Conservation (phyloP, 331 rosid species). For the Phaseolus coccineus region DNA sequence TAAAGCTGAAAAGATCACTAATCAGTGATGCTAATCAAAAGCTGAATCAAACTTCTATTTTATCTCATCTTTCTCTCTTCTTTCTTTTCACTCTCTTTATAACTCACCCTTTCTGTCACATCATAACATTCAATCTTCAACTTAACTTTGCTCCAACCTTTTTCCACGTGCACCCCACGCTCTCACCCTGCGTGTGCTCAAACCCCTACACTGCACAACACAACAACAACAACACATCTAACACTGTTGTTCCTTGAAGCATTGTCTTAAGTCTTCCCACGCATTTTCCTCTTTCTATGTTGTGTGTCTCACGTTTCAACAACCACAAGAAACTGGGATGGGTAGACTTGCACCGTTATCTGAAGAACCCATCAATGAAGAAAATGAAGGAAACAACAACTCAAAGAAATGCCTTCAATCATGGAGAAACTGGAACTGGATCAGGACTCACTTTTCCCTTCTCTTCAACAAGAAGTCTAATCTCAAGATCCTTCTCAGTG, state of each 20-base stretch:
- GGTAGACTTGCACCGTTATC: conserved; percentile 80
- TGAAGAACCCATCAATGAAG: conserved; percentile 85
- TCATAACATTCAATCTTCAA: conserved; percentile 37
- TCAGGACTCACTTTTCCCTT: conserved; percentile 74
- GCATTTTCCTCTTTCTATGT: conserved; percentile 15
- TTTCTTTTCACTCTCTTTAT: conserved; percentile 11
- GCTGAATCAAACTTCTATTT: neutral
- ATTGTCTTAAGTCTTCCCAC: conserved; percentile 2
- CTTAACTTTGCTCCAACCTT: conserved; percentile 32
- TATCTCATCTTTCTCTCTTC: neutral
- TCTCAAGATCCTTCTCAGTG: conserved; percentile 83
- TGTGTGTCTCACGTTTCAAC: conserved; percentile 25
- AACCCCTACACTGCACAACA: neutral
- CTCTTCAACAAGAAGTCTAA: conserved; percentile 71
- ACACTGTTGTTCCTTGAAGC: conserved; percentile 29
- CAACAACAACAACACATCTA: neutral
- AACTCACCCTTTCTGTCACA: conserved; percentile 12
- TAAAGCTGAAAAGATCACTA: neutral
- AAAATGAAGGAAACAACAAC: conserved; percentile 40
- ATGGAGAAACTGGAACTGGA: conserved; percentile 92
- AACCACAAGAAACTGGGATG: conserved; percentile 44
- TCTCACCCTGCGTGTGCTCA: conserved; percentile 49
- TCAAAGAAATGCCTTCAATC: conserved; percentile 66
- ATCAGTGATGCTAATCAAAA: conserved; percentile 10
- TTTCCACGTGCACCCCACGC: conserved; percentile 55